Conservation (phyloP, 371 early-diverging fungal species). For the Mucor circinelloides region DNA sequence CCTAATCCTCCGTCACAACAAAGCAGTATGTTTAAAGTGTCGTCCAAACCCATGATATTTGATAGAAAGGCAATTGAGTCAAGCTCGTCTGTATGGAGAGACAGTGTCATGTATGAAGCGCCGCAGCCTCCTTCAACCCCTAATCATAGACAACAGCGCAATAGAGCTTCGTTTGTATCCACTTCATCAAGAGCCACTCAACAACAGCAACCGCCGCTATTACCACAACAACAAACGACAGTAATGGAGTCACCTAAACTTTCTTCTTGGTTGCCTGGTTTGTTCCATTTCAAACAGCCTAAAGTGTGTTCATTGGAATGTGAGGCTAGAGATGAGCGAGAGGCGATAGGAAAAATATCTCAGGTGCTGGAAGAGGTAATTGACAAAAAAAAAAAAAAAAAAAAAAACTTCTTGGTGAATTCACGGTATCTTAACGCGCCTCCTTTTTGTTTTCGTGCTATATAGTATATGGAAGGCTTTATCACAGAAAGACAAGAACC, state of each 20-base stretch:
- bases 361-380: constrained; percentile 47
- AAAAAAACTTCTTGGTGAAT: not conserved
- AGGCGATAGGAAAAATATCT: constrained; percentile 48
- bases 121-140: constrained; percentile 5
- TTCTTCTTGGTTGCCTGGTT: constrained; percentile 20
- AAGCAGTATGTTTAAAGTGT: not conserved
- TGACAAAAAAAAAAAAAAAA: too few species aligned
- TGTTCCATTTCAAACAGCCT: constrained; percentile 26
- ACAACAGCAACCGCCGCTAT: not conserved
- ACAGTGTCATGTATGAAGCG: not conserved
- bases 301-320: constrained; percentile 50
- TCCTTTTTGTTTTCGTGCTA: too few species aligned
- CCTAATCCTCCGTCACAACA: not conserved
- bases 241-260: constrained; percentile 8
- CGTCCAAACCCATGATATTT: constrained; percentile 5
- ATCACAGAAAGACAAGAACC: constrained; percentile 42
- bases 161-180: not conserved
- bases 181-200: not conserved
- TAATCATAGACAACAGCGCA: not conserved
- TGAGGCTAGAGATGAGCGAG: constrained; percentile 44
- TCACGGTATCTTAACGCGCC: not conserved
- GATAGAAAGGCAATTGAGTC: constrained; percentile 27
- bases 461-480: constrained; percentile 44
- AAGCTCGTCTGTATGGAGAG: constrained; percentile 30
- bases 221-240: not conserved